phyloP scores from a whole-genome alignment of 441 rosid genomes.

The Pelargonium fulgidum region DNA sequence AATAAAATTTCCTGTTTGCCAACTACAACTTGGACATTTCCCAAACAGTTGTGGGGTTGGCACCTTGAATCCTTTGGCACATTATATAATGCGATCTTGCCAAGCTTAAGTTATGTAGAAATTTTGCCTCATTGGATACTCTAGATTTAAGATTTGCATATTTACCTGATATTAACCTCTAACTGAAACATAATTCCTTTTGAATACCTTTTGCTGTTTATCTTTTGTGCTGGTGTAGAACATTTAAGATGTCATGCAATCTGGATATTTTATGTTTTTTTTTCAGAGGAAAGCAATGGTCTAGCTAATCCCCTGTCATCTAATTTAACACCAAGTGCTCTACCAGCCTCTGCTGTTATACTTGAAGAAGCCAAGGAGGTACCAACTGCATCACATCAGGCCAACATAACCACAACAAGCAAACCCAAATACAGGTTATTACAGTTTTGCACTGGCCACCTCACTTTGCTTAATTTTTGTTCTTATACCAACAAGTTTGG shows the following conservation, averaged over 20 bases:
- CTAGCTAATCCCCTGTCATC: not conserved
- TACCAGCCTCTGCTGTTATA: conserved; percentile 1
- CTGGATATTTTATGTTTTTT: not conserved
- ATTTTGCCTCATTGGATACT: not conserved
- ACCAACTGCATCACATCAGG: not conserved
- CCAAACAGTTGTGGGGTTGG: no score
- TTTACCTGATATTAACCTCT: not conserved
- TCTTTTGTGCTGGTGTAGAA: not conserved
- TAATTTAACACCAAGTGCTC: not conserved
- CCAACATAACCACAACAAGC: not conserved
- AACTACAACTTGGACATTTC: not conserved
- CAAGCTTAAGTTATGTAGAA: not conserved
- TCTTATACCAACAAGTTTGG: not conserved
- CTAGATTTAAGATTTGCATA: not conserved
- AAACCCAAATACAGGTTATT: conserved; percentile 5
- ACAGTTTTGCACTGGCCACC: not conserved
- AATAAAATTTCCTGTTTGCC: not conserved
- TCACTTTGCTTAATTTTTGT: no score
- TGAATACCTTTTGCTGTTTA: not conserved
- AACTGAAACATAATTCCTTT: not conserved
- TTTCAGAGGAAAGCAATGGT: conserved; percentile 7
- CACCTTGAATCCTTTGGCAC: no score
- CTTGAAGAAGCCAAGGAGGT: not conserved
- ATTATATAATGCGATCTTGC: not conserved
- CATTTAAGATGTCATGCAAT: not conserved